Conservation (phyloP, 2,329 filamentous ascomycete genomes). For the Alternaria gansuensis region DNA sequence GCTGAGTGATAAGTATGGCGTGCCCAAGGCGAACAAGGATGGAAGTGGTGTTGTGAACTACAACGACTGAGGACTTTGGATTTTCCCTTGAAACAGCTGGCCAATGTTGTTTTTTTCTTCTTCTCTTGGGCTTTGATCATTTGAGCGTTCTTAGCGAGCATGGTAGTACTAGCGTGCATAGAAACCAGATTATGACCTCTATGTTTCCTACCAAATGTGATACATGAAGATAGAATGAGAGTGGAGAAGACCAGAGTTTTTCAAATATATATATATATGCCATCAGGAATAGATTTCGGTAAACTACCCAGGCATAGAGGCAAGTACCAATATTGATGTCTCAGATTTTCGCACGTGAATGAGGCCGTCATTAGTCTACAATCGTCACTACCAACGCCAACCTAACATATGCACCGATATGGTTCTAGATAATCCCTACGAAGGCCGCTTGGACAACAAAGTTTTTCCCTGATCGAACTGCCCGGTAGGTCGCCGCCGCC, state of each 20-base stretch:
- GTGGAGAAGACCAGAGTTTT: too few relatives aligned
- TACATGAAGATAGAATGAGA: too few relatives aligned
- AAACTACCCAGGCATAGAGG: too few relatives aligned
- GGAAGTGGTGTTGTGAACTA: conserved; percentile 66
- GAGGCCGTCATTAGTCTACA: conserved; percentile 8
- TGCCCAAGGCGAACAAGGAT: conserved; percentile 65
- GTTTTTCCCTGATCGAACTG: conserved; percentile 1
- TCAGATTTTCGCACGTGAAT: neutral
- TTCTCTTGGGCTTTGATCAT: neutral
- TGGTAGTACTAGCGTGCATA: neutral
- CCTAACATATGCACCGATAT: conserved; percentile 5
- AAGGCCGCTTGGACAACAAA: conserved; percentile 17
- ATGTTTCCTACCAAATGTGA: neutral
- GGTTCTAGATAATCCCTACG: conserved; percentile 10
- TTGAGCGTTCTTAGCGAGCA: conserved; percentile 9
- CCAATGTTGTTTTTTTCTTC: neutral
- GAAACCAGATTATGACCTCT: neutral
- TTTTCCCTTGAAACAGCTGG: fast-evolving
- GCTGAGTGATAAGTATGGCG: conserved; percentile 56
- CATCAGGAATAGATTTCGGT: too few relatives aligned
- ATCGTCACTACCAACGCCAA: conserved; percentile 15
- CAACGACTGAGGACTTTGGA: conserved; percentile 58
- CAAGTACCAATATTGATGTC: neutral
- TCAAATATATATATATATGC: too few relatives aligned
- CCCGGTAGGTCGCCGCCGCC: conserved; percentile 4